Evolutionary conservation across 768 basidiomycete genomes (phyloP).

Genomic region (Polyporus arcularius): DNA sequence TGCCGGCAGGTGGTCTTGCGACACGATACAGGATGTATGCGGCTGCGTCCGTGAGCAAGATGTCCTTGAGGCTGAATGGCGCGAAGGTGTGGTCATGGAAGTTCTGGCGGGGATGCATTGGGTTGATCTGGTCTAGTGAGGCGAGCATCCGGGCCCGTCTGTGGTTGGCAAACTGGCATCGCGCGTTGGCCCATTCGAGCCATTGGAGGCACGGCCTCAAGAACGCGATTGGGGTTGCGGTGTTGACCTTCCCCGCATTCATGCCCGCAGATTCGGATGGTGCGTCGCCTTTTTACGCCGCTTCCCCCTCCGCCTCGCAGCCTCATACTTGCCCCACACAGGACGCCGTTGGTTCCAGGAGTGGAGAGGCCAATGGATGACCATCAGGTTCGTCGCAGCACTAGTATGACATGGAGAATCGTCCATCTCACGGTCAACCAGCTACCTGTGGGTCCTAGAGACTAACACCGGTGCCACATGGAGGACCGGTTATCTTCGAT

Average conservation of each 20-base stretch:
- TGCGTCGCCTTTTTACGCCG: conserved; percentile 12
- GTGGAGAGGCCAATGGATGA: conserved; percentile 50
- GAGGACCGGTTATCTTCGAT: conserved; percentile 45
- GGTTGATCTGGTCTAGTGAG: conserved; percentile 21
- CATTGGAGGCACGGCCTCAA: conserved; percentile 49
- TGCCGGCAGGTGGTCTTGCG: conserved; percentile 9
- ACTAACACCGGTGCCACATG: conserved; percentile 56
- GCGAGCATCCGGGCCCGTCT: conserved; percentile 33
- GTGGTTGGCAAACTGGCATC: conserved; percentile 33
- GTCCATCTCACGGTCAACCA: conserved; percentile 1
- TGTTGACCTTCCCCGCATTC: conserved; percentile 46
- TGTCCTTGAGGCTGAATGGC: neutral
- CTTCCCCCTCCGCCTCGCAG: neutral
- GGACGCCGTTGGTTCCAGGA: conserved; percentile 40
- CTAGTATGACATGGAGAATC: neutral
- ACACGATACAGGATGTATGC: conserved; percentile 6
- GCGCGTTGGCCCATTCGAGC: conserved; percentile 38
- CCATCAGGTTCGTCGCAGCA: conserved; percentile 34
- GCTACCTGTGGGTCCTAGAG: conserved; percentile 52
- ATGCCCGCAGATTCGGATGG: conserved; percentile 37
- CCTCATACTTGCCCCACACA: conserved; percentile 14
- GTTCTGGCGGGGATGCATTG: conserved; percentile 20
- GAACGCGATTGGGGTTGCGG: conserved; percentile 44
- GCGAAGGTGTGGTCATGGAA: conserved; percentile 10
- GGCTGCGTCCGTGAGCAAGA: conserved; percentile 9